Evolutionary conservation across 805 yeast genomes (phyloP), one percentile per base, ranked within the genome.

Genomic region (Candida gorgasii): DNA sequence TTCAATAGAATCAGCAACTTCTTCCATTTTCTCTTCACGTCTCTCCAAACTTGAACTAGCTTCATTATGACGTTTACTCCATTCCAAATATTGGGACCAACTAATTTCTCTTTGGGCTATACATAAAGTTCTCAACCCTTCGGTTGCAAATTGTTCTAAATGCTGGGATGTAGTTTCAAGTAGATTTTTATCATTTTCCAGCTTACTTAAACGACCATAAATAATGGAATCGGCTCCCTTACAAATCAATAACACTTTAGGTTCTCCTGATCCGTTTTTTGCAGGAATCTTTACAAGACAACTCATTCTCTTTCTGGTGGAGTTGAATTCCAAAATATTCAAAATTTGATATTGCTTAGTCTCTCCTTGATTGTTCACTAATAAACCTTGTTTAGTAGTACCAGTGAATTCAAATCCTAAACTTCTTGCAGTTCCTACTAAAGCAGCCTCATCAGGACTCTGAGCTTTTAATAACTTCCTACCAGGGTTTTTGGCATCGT

Each of bases 291-390:
- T 84, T 28, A 86, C 73, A 49, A 86, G 82, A 12, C 86, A 85
- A 73, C 90, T 83, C 95, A 86, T 86, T 73, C 95, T 81, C 67
- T 86, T 86, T 69, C 95, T 79, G 0, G 93, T 84, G 6, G 93
- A 86, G 54, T 86, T 86, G 63, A 86, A 86, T 55, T 86, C 93
- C 49, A 86, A 62, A 15, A 82, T 75, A 53, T 85, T 86, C 46
- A 86, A 62, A 23, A 86, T 70, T 56, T 84, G 87, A 58, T 79
- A 85, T 51, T 86, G 90, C 54, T 82, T 80, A 46, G 75, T 72
- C 37, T 70, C 74, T 46, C 93, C 93, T 60, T 84, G 89, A 28
- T 81, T 80, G 42, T 81, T 80, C 35, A 86, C 69, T 37, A 84
- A 63, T 14, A 84, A 57, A 44, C 92, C 93, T 37, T 73, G 72